Conservation (phyloP, 345 rosid species). For the Ricinus communis region DNA sequence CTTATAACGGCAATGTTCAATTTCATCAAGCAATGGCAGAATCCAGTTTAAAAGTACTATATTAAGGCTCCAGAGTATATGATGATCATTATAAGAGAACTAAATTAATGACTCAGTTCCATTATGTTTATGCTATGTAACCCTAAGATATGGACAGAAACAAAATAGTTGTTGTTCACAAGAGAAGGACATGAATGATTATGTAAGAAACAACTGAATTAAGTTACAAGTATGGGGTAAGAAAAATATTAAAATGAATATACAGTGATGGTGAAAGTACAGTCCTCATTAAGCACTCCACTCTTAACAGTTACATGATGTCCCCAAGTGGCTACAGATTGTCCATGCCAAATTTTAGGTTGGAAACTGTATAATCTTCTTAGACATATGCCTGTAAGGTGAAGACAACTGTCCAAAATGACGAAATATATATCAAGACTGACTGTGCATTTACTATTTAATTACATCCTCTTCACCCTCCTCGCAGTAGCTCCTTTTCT, state of each 20-base stretch:
- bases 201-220: not conserved
- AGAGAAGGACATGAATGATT: not conserved
- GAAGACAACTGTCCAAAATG: not conserved
- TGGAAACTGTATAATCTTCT: not conserved
- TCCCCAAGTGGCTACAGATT: not conserved
- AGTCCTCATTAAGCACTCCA: too few relatives aligned
- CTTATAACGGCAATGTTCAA: not conserved
- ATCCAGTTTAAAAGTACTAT: not conserved
- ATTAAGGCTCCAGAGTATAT: not conserved
- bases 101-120: not conserved
- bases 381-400: not conserved
- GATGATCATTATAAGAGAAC: not conserved
- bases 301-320: too few relatives aligned
- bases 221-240: not conserved
- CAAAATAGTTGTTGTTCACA: not conserved
- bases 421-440: not conserved
- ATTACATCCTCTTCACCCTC: not conserved
- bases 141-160: not conserved
- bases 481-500: not conserved
- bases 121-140: not conserved
- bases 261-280: too few relatives aligned
- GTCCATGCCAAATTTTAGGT: not conserved
- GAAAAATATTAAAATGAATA: too few relatives aligned
- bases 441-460: not conserved
- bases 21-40: not conserved